Conservation (phyloP, 2,329 filamentous ascomycete species). For the Bipolaris gigantea region DNA sequence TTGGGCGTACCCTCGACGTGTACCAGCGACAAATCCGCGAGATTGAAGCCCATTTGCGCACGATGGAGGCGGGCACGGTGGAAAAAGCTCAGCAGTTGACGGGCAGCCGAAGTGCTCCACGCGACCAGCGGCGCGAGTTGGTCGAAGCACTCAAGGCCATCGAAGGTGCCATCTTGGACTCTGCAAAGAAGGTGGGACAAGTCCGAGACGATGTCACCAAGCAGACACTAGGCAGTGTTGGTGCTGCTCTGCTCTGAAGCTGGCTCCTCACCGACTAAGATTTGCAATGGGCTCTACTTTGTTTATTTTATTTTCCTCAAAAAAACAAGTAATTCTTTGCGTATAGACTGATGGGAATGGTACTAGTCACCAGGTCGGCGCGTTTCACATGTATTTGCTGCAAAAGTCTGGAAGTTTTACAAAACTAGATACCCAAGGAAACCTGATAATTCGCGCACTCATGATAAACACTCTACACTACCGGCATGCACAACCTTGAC, state of each 20-base stretch:
- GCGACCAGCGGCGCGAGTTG: constrained; percentile 49
- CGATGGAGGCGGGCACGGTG: constrained; percentile 51
- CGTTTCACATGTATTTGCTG: neutral
- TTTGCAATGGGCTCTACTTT: too few relatives aligned
- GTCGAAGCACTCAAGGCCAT: constrained; percentile 53
- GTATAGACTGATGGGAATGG: neutral
- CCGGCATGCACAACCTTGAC: neutral
- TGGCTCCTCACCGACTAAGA: neutral
- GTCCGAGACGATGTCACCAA: constrained; percentile 53
- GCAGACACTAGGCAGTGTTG: constrained; percentile 44
- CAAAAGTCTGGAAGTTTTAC: neutral
- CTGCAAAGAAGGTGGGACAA: constrained; percentile 51
- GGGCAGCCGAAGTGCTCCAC: constrained; percentile 37
- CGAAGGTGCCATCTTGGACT: constrained; percentile 53
- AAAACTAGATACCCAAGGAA: neutral
- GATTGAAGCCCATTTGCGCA: constrained; percentile 54
- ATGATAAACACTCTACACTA: neutral
- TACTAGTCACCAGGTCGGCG: neutral
- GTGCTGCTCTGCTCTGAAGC: constrained; percentile 31
- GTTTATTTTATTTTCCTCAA: neutral
- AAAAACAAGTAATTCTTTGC: neutral
- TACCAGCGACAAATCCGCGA: constrained; percentile 51
- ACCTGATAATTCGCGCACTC: neutral
- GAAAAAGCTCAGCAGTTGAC: constrained; percentile 49
- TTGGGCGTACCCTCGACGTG: constrained; percentile 44